Evolutionary conservation across 2,329 filamentous ascomycete genomes (phyloP).

Genomic region (Fusarium drepaniforme): DNA sequence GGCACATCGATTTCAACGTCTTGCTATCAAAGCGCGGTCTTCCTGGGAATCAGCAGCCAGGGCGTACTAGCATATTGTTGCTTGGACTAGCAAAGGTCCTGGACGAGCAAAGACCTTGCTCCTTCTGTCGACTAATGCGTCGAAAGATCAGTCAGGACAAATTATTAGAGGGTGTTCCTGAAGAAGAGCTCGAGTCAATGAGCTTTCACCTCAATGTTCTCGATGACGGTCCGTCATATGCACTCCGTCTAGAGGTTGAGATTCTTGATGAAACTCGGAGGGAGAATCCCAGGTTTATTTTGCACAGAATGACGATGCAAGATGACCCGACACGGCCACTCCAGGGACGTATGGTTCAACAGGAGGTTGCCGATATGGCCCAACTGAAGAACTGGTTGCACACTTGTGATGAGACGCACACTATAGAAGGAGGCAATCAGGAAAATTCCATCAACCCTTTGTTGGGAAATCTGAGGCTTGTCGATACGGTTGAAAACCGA

Average conservation of each 20-base stretch:
- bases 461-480: not conserved
- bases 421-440: not conserved
- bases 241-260: constrained; percentile 15
- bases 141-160: not conserved
- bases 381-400: constrained; percentile 5
- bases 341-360: constrained; percentile 3
- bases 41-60: constrained; percentile 18
- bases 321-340: not conserved
- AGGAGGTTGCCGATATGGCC: not conserved
- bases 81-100: constrained; percentile 6
- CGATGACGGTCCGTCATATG: not conserved
- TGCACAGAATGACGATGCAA: not conserved
- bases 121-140: constrained; percentile 13
- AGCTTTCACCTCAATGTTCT: constrained; percentile 6
- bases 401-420: not conserved
- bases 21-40: constrained; percentile 10
- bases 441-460: not conserved
- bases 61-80: constrained; percentile 6
- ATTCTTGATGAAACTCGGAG: not conserved
- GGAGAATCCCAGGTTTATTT: not conserved
- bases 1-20: constrained; percentile 13
- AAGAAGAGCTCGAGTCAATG: not conserved
- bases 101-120: not conserved
- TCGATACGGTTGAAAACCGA: constrained; percentile 2
- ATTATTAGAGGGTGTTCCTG: not conserved